Evolutionary conservation across 257 asterid genomes (phyloP).

Genomic region (Galeopsis tetrahit): DNA sequence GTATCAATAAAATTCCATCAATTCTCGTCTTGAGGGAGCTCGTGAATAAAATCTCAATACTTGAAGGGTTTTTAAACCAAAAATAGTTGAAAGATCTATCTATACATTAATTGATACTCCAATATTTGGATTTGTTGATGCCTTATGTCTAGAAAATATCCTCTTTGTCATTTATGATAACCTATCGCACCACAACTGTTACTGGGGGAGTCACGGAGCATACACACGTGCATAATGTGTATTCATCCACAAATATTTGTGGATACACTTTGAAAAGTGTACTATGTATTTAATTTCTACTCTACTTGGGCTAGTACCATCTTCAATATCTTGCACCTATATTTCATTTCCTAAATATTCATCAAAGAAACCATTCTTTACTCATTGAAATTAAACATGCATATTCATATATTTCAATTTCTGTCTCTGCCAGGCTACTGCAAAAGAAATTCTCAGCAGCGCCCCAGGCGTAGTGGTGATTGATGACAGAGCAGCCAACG

Average conservation of each 20-base stretch:
- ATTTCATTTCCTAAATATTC: not conserved
- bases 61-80: no score
- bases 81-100: no score
- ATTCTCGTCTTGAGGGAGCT: no score
- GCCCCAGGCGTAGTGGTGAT: conserved; percentile 83
- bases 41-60: no score
- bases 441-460: conserved; percentile 73
- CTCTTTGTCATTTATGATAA: not conserved
- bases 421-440: conserved; percentile 46
- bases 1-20: no score
- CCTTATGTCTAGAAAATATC: not conserved
- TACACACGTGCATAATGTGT: not conserved
- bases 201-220: no score
- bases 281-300: not conserved
- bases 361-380: no score
- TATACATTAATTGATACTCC: no score
- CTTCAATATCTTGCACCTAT: not conserved
- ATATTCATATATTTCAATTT: not conserved
- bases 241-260: not conserved
- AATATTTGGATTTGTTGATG: no score
- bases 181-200: not conserved
- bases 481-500: conserved; percentile 80
- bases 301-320: conserved; percentile 5
- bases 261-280: not conserved
- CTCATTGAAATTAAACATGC: no score